Evolutionary conservation across 2,329 filamentous ascomycete species (phyloP).

Genomic region (Beauveria asiatica): DNA sequence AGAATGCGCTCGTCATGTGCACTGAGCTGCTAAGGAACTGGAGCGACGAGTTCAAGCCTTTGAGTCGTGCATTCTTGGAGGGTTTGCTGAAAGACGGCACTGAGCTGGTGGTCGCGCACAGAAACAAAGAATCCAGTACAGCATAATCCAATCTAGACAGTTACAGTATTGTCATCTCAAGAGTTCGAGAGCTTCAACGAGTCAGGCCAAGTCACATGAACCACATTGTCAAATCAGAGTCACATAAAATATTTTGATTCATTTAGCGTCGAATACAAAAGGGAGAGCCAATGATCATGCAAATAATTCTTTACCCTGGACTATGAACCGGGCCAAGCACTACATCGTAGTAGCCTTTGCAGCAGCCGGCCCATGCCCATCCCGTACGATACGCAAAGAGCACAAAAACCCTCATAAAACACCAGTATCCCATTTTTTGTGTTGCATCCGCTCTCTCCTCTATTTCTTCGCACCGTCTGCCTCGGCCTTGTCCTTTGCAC

Average conservation of each 20-base stretch:
- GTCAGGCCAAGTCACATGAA: not conserved
- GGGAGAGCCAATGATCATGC: constrained; percentile 31
- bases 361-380: constrained; percentile 28
- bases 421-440: constrained; percentile 12
- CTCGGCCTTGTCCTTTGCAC: constrained; percentile 78
- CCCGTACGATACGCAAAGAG: constrained; percentile 19
- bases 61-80: constrained; percentile 34
- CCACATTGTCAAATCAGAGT: not conserved
- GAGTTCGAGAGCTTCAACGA: not conserved
- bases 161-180: too few relatives aligned
- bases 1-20: constrained; percentile 53
- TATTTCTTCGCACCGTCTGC: constrained; percentile 84
- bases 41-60: constrained; percentile 30
- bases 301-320: constrained; percentile 34
- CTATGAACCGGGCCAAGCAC: constrained; percentile 26
- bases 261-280: constrained; percentile 24
- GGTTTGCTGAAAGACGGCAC: constrained; percentile 43
- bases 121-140: constrained; percentile 11
- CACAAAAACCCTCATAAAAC: constrained; percentile 14
- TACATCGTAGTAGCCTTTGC: constrained; percentile 25
- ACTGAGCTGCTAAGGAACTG: constrained; percentile 43
- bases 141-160: not conserved
- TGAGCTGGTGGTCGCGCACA: constrained; percentile 29
- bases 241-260: constrained; percentile 13
- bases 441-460: constrained; percentile 21